Evolutionary conservation across 192 early-diverging fungal species (phyloP), one percentile per base, ranked within the genome.

Genomic region (Coemansia sp.): DNA sequence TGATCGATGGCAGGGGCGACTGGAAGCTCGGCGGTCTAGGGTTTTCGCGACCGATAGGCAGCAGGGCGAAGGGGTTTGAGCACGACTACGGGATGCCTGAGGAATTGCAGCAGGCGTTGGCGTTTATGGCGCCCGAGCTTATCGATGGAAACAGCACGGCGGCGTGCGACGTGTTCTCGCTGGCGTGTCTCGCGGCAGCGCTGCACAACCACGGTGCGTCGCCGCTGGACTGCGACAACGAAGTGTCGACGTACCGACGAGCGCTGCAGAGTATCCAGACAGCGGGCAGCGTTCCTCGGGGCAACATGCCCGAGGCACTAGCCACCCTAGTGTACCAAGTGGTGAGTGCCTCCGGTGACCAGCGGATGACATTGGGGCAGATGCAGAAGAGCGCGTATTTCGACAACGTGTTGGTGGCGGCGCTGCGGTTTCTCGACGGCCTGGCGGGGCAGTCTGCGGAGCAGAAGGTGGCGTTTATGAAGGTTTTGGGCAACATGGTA

Each of bases 1-100:
- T 87, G 80, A 80, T 94, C 45, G 88, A 89, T 57, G 73, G 81
- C n/a, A 86, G 85, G 60, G 87, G 89, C 27, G 89, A 91, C 59
- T 91, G 89, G 89, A 91, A 89, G 63, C 78, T 91, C 62, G 87
- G 84, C 63, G 89, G 89, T 57, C 72, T 91, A 37, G 87, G 85
- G 40, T 89, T 89, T n/a, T 68, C 69, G 9, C 85, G 80, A 44
- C 43, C 84, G 4, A 80, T 70, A 14, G 66, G 80, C 65, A 25
- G 12, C 21, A 63, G 3, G 59, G 69, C 24, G 71, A 71, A 39
- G 19, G 11, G 44, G 34, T 81, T 76, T 59, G 78, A 84, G n/a
- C 78, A 81, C 47, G 84, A 83, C 62, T 80, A 83, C 43, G 81
- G 80, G 23, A 65, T 86, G 57, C 85, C 85, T 9, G 59, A 63